phyloP scores from a whole-genome alignment of 1,284 basidiomycete genomes.

The Ceratobasidium sp. region DNA sequence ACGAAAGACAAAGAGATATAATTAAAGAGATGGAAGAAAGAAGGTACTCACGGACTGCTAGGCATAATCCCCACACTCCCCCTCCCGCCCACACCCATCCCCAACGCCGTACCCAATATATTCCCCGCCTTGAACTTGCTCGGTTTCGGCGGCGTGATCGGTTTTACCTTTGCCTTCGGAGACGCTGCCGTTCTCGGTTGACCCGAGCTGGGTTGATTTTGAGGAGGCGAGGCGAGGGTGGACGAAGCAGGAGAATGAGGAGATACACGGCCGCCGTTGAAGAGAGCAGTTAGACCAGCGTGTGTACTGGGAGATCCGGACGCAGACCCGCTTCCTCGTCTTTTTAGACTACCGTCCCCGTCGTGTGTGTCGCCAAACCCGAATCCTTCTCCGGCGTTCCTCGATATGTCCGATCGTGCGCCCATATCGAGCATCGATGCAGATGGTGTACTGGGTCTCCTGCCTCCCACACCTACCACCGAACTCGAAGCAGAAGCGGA shows the following conservation, averaged over 20 bases:
- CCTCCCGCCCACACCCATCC: conserved; percentile 18
- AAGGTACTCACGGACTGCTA: conserved; percentile 34
- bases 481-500: neutral
- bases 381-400: neutral
- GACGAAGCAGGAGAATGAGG: too few species aligned
- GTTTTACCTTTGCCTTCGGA: neutral
- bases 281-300: neutral
- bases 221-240: too few species aligned
- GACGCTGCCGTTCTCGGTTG: neutral
- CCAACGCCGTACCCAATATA: conserved; percentile 11
- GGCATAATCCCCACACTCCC: conserved; percentile 22
- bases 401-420: neutral
- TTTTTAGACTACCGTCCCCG: neutral
- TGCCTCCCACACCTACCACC: neutral
- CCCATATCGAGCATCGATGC: neutral
- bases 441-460: conserved; percentile 28
- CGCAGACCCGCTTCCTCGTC: conserved; percentile 23
- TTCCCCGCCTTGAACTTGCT: conserved; percentile 13
- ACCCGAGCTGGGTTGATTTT: too few species aligned
- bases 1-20: neutral
- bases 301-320: neutral
- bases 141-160: conserved; percentile 24
- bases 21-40: neutral
- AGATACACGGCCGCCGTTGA: neutral
- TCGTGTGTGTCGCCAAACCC: neutral